phyloP scores from a whole-genome alignment of 2,329 filamentous ascomycete genomes.

The Fonsecaea erecta region DNA sequence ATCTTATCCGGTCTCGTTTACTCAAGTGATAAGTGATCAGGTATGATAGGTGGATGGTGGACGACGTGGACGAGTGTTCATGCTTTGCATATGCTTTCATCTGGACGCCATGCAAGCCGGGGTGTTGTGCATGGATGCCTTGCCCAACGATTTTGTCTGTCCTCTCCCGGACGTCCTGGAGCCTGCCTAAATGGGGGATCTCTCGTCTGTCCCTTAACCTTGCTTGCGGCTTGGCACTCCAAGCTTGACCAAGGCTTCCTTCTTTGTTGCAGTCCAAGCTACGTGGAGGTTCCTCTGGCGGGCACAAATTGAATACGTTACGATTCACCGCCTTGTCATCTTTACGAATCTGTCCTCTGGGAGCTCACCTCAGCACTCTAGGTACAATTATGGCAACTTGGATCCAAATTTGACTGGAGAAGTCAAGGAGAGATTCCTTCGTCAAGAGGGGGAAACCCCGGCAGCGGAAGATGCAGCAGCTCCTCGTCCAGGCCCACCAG shows the following conservation, averaged over 20 bases:
- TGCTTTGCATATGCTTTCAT: conserved; percentile 14
- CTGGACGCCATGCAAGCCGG: not conserved
- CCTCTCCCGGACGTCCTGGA: not conserved
- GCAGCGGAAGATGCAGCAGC: not conserved
- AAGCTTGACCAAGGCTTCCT: not conserved
- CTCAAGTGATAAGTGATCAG: conserved; percentile 2
- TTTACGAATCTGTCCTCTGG: not conserved
- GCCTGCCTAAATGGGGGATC: not conserved
- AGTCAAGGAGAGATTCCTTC: not conserved
- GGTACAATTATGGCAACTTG: not conserved
- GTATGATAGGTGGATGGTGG: not conserved
- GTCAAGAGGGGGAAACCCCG: not conserved
- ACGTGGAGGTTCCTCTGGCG: not conserved
- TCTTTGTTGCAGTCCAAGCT: not conserved
- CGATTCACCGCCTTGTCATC: not conserved
- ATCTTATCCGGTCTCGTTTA: not conserved
- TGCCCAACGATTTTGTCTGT: conserved; percentile 4
- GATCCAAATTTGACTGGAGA: not conserved
- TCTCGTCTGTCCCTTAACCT: not conserved
- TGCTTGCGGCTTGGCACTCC: not conserved
- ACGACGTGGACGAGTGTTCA: not conserved
- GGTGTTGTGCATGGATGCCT: conserved; percentile 4
- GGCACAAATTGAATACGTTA: not conserved
- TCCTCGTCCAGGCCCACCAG: not conserved
- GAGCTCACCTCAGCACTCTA: not conserved